These are phyloP conservation scores for Arthroderma sp. DNA, from an alignment of 2,329 filamentous ascomycete genomes.

Conservation along the genomic window DNA sequence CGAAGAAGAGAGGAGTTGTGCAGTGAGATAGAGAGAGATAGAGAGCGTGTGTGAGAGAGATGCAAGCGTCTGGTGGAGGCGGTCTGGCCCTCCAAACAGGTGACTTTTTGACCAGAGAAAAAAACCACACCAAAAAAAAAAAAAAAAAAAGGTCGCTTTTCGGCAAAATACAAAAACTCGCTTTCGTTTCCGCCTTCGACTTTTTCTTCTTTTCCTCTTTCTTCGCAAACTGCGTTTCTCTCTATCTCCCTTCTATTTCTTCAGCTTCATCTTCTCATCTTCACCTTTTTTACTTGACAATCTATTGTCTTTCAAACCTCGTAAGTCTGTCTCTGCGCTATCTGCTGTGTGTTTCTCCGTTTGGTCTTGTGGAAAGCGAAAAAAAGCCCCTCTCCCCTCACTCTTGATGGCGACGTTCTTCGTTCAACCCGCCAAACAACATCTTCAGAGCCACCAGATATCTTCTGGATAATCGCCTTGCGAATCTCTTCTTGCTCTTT, in stretches of 20 bases:
- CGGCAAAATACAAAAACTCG: too few relatives aligned
- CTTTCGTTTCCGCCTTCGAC: too few relatives aligned
- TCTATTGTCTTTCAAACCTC: not conserved
- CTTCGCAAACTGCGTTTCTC: not conserved
- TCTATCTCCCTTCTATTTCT: not conserved
- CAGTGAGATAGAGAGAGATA: too few relatives aligned
- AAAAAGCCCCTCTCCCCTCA: not conserved
- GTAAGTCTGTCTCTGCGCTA: conserved; percentile 1
- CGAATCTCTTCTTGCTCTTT: not conserved
- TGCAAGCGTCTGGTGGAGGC: too few relatives aligned
- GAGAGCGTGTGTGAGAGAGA: too few relatives aligned
- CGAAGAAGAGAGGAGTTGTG: too few relatives aligned
- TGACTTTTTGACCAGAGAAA: too few relatives aligned
- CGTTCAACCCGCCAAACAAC: not conserved
- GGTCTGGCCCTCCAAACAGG: too few relatives aligned
- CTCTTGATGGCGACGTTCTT: not conserved
- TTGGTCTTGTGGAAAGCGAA: too few relatives aligned
- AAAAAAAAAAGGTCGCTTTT: conserved; percentile 11
- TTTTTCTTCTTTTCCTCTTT: not conserved
- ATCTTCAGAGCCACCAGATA: not conserved
- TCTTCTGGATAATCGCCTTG: not conserved
- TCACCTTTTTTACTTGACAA: not conserved
- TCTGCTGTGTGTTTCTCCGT: too few relatives aligned
- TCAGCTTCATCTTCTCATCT: not conserved
- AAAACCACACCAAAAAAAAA: not conserved